These are phyloP conservation scores for Tricholomella constricta DNA, from an alignment of 768 basidiomycete genomes.

Conservation along the genomic window DNA sequence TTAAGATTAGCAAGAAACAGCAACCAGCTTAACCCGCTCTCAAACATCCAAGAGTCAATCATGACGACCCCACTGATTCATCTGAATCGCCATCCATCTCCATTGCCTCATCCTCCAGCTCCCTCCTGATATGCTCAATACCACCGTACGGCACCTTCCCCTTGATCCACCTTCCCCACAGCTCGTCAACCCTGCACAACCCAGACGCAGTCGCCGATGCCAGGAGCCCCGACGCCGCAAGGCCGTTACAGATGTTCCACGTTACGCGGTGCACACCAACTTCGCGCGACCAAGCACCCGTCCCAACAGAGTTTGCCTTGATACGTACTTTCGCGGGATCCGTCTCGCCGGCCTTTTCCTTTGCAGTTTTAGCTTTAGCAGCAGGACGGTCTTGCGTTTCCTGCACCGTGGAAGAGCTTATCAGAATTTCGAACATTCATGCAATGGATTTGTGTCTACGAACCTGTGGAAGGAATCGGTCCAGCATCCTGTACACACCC, in stretches of 20 bases:
- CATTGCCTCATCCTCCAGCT: constrained; percentile 49
- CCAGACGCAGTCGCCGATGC: constrained; percentile 86
- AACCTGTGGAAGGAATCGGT: constrained; percentile 79
- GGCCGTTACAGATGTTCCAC: constrained; percentile 82
- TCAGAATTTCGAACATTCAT: background rate
- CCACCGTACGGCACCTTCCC: constrained; percentile 67
- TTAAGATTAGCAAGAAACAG: too few relatives aligned
- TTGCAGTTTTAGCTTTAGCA: constrained; percentile 50
- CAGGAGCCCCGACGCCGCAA: constrained; percentile 57
- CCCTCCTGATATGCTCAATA: constrained; percentile 62
- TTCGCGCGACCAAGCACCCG: constrained; percentile 79
- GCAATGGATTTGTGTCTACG: background rate
- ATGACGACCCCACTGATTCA: constrained; percentile 26
- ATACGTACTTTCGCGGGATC: constrained; percentile 32
- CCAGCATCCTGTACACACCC: constrained; percentile 84
- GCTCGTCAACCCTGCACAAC: constrained; percentile 80
- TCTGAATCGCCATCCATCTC: constrained; percentile 42
- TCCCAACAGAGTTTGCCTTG: constrained; percentile 36
- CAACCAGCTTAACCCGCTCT: too few relatives aligned
- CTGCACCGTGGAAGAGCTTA: constrained; percentile 13
- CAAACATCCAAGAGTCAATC: background rate
- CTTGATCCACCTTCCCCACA: constrained; percentile 72
- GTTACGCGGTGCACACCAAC: constrained; percentile 74
- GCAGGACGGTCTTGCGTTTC: constrained; percentile 23
- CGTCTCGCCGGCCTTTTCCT: constrained; percentile 33